Conservation (phyloP, 2,329 filamentous ascomycete species). For the Hymenoscyphus repandus region DNA sequence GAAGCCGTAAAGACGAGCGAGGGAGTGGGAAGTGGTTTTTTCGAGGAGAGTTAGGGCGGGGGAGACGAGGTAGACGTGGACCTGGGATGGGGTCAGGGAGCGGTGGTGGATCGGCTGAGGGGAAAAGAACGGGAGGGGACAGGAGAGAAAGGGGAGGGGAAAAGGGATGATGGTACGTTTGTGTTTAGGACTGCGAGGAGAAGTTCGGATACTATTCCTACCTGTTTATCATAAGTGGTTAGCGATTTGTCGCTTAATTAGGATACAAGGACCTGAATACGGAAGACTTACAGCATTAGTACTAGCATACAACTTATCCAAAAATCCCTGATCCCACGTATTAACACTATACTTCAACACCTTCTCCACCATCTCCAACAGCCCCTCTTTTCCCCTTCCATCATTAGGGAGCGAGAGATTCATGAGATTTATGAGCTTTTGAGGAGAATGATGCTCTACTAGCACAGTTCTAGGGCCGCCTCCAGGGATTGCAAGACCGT, state of each 20-base stretch:
- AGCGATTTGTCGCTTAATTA: neutral
- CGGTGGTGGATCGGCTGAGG: conserved; percentile 13
- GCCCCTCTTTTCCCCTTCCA: conserved; percentile 64
- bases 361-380: conserved; percentile 64
- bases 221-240: conserved; percentile 37
- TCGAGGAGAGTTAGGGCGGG: conserved; percentile 84
- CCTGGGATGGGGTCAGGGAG: conserved; percentile 35
- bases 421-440: conserved; percentile 50
- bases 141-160: no score
- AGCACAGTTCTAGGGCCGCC: conserved; percentile 50
- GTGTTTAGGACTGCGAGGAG: conserved; percentile 85
- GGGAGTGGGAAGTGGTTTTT: conserved; percentile 67
- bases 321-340: conserved; percentile 96
- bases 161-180: conserved; percentile 52
- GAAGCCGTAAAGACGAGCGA: conserved; percentile 76
- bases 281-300: conserved; percentile 64
- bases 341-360: conserved; percentile 87
- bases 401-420: conserved; percentile 53
- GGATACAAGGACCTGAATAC: neutral
- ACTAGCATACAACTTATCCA: conserved; percentile 91
- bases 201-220: conserved; percentile 80
- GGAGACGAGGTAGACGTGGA: conserved; percentile 91
- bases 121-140: neutral
- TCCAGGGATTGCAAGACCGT: conserved; percentile 37
- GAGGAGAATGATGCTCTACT: conserved; percentile 56